phyloP scores from a whole-genome alignment of 306 rosid genomes.

The Gleditsia sinensis region DNA sequence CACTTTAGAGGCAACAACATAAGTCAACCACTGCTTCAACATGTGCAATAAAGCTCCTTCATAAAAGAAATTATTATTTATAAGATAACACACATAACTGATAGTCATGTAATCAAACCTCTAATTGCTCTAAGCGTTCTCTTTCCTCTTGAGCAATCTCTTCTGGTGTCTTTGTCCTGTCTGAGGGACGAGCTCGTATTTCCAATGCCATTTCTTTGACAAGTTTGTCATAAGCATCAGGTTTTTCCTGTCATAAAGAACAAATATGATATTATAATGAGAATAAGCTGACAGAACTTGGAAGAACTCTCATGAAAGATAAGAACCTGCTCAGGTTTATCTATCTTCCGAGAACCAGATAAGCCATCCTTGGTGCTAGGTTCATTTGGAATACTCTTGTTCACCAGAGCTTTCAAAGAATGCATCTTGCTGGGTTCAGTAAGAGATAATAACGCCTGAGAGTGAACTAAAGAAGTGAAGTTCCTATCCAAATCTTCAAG shows the following conservation, averaged over 20 bases:
- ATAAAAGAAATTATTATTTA: slow-evolving; percentile 4
- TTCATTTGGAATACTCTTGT: slow-evolving; percentile 52
- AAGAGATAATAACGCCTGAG: slow-evolving; percentile 58
- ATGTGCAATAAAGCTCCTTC: slow-evolving; percentile 2
- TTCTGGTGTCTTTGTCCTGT: slow-evolving; percentile 82
- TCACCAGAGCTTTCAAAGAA: slow-evolving; percentile 69
- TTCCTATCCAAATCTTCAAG: slow-evolving; percentile 75
- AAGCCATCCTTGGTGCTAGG: slow-evolving; percentile 45
- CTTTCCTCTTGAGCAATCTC: slow-evolving; percentile 96
- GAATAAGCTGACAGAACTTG: neutral
- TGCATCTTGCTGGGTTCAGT: slow-evolving; percentile 69
- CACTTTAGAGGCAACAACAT: neutral
- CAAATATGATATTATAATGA: slow-evolving; percentile 30
- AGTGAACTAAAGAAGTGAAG: slow-evolving; percentile 59
- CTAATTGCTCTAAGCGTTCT: slow-evolving; percentile 70
- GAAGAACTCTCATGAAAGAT: slow-evolving; percentile 22
- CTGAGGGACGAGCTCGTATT: slow-evolving; percentile 93
- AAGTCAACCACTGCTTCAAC: slow-evolving; percentile 7
- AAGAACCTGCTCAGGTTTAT: slow-evolving; percentile 55
- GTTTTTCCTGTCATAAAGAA: slow-evolving; percentile 64
- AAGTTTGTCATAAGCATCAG: slow-evolving; percentile 73
- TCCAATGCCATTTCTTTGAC: slow-evolving; percentile 74
- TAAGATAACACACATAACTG: neutral
- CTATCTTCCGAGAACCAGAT: slow-evolving; percentile 37
- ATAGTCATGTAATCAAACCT: slow-evolving; percentile 54